Evolutionary conservation across 2,329 filamentous ascomycete species (phyloP).

Genomic region (Graphium sp.): DNA sequence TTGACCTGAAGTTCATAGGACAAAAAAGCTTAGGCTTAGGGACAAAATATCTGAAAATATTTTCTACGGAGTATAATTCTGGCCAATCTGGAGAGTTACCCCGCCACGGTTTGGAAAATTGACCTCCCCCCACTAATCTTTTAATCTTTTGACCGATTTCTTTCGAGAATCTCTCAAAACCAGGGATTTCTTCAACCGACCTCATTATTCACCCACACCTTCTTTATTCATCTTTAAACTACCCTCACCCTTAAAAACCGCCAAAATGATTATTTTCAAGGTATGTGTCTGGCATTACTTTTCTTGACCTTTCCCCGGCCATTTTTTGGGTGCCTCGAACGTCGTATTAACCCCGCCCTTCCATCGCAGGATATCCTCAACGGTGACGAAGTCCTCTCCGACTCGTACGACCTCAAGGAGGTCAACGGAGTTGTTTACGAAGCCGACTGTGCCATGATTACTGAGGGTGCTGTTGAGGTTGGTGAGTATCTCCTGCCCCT

Average conservation of each 20-base stretch:
- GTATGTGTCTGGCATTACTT: too few relatives aligned
- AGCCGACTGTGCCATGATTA: conserved; percentile 83
- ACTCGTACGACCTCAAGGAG: conserved; percentile 75
- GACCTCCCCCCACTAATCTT: too few relatives aligned
- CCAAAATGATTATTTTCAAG: conserved; percentile 61
- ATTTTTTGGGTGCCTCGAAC: conserved; percentile 2
- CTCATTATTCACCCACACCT: too few relatives aligned
- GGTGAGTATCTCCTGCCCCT: conserved; percentile 31
- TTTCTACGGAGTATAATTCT: too few relatives aligned
- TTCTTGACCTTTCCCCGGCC: conserved; percentile 6
- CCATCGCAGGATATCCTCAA: conserved; percentile 61
- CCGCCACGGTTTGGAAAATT: too few relatives aligned
- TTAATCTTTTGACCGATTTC: too few relatives aligned
- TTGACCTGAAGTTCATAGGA: too few relatives aligned
- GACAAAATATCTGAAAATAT: too few relatives aligned
- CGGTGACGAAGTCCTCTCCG: conserved; percentile 91
- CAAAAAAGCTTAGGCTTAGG: too few relatives aligned
- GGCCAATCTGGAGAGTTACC: too few relatives aligned
- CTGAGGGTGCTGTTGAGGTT: conserved; percentile 56
- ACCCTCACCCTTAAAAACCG: conserved; percentile 17
- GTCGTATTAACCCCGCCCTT: conserved; percentile 11
- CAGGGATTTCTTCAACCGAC: too few relatives aligned
- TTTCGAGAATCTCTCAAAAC: too few relatives aligned
- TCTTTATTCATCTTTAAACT: conserved; percentile 13
- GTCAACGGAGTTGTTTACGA: conserved; percentile 72